Percentiles rank a stretch among this genome's conserved stretches.
phyloP scores from a whole-genome alignment of 345 rosid species.

The Eucalyptus polyanthemos region DNA sequence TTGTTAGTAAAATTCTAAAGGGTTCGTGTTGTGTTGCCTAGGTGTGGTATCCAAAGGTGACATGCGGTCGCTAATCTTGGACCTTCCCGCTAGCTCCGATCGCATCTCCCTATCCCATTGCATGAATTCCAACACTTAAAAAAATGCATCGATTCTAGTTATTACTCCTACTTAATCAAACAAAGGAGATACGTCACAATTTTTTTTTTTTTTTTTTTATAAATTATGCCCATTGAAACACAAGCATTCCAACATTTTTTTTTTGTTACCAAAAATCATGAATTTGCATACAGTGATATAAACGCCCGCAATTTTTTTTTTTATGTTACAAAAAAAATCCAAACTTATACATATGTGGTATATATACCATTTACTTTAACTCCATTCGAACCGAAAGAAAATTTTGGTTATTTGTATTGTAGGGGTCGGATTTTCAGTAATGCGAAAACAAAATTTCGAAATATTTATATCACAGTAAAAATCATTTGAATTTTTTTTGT shows the following conservation, averaged over 20 bases:
- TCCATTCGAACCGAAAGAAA: too few species aligned
- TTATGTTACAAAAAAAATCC: fast-evolving
- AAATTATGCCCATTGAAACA: background rate
- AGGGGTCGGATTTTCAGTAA: fast-evolving
- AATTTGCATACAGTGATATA: background rate
- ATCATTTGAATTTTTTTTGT: background rate
- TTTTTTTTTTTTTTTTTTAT: too few species aligned
- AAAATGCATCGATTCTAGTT: fast-evolving
- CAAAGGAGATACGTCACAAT: background rate
- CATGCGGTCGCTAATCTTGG: fast-evolving
- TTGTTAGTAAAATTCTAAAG: fast-evolving
- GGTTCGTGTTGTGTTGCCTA: background rate
- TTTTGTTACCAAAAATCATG: fast-evolving
- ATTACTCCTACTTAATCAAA: background rate
- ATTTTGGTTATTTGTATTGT: fast-evolving
- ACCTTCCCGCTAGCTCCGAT: background rate
- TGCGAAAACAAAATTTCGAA: too few species aligned
- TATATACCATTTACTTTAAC: too few species aligned
- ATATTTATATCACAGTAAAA: too few species aligned
- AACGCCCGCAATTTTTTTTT: too few species aligned
- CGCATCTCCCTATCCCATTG: too few species aligned
- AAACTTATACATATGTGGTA: fast-evolving
- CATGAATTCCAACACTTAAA: too few species aligned
- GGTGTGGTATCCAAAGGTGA: too few species aligned
- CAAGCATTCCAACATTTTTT: fast-evolving